These are phyloP conservation scores for Sporothrix curviconia DNA, from an alignment of 2,329 filamentous ascomycete species.

Conservation along the genomic window DNA sequence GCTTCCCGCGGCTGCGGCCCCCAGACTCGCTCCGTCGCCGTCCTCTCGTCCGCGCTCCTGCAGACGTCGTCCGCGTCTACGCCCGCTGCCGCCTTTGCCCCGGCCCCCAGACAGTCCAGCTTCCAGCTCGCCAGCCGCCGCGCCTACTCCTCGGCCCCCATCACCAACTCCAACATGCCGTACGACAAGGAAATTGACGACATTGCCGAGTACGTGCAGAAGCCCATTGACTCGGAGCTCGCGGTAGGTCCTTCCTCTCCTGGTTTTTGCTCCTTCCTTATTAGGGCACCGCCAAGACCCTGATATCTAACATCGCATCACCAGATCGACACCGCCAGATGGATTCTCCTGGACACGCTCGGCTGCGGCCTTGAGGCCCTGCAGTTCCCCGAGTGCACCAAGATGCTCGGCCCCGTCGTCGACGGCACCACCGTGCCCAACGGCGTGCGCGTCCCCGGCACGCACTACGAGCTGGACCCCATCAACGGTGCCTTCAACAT, in stretches of 20 bases:
- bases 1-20: conserved; percentile 47
- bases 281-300: no score
- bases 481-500: conserved; percentile 98
- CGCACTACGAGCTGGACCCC: conserved; percentile 88
- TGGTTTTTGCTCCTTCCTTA: not conserved
- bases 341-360: conserved; percentile 93
- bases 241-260: conserved; percentile 57
- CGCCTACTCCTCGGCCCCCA: conserved; percentile 42
- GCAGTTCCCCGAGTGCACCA: conserved; percentile 91
- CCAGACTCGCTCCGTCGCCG: conserved; percentile 29
- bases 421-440: conserved; percentile 87
- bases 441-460: conserved; percentile 84
- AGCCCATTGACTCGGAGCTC: conserved; percentile 82
- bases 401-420: conserved; percentile 87
- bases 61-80: conserved; percentile 25
- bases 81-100: conserved; percentile 29
- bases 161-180: conserved; percentile 47
- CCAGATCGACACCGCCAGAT: conserved; percentile 82
- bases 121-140: conserved; percentile 44
- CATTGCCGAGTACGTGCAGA: conserved; percentile 91
- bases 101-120: conserved; percentile 29
- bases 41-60: conserved; percentile 24
- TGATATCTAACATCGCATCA: no score
- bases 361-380: conserved; percentile 95
- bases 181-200: conserved; percentile 93